These are phyloP conservation scores for Sporothrix pseudoabietina DNA, from an alignment of 2,329 filamentous ascomycete species.

Conservation along the genomic window DNA sequence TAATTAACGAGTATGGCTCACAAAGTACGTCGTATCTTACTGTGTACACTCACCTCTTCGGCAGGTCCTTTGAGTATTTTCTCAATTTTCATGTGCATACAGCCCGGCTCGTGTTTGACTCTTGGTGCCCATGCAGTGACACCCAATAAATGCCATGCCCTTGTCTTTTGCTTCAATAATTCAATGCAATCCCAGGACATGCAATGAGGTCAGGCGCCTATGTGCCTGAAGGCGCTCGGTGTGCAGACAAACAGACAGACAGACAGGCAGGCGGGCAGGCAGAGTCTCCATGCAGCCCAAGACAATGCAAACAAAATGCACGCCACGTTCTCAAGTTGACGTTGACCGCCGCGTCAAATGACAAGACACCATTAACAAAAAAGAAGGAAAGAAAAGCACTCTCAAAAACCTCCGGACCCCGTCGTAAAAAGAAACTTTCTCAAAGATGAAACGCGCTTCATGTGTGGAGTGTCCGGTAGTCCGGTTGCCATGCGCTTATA, in stretches of 20 bases:
- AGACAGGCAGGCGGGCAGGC: neutral
- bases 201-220: neutral
- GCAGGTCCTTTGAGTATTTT: neutral
- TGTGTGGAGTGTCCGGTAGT: constrained; percentile 9
- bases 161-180: neutral
- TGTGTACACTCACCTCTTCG: too few relatives aligned
- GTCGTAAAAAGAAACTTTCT: neutral
- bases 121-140: constrained; percentile 10
- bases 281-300: neutral
- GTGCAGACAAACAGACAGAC: neutral
- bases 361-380: neutral
- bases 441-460: constrained; percentile 10
- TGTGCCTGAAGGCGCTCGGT: neutral
- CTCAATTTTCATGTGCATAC: neutral
- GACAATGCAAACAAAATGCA: neutral
- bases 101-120: constrained; percentile 17
- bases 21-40: neutral
- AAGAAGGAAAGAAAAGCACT: neutral
- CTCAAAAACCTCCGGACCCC: neutral
- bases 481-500: constrained; percentile 1
- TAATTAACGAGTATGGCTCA: neutral
- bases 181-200: neutral
- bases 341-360: neutral
- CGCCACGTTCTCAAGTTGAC: neutral
- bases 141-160: constrained; percentile 2